Evolutionary conservation across 2,329 filamentous ascomycete genomes (phyloP).

Genomic region (Trichoderma citrinoviride): DNA sequence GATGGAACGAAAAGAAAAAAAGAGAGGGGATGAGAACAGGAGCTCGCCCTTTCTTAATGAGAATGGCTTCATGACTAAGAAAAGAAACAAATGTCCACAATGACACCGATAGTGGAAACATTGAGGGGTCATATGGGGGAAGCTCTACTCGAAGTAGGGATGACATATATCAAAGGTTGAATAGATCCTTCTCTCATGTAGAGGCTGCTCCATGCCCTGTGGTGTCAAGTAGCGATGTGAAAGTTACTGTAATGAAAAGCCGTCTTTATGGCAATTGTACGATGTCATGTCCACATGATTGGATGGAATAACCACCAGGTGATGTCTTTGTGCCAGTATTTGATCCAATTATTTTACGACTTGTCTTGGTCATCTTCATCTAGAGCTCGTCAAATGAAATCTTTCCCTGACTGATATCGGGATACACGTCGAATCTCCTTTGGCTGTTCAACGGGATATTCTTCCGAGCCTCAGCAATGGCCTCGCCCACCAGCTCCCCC

Average conservation of each 20-base stretch:
- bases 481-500: constrained; percentile 65
- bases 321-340: too few species aligned
- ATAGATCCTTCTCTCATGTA: neutral
- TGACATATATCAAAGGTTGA: neutral
- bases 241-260: neutral
- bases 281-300: neutral
- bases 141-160: neutral
- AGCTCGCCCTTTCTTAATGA: neutral
- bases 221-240: neutral
- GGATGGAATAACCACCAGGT: too few species aligned
- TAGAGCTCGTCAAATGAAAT: constrained; percentile 14
- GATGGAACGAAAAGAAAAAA: neutral
- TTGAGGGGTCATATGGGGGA: neutral
- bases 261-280: too few species aligned
- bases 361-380: neutral
- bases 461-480: constrained; percentile 72
- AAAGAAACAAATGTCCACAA: neutral
- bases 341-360: neutral
- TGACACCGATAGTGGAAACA: neutral
- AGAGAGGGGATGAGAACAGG: neutral
- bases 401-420: constrained; percentile 72
- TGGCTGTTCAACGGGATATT: constrained; percentile 83
- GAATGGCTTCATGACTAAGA: neutral
- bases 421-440: constrained; percentile 92
- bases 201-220: neutral